Evolutionary conservation across 78 protist genomes (phyloP).

Genomic region (Dictyostelium firmibasis): DNA sequence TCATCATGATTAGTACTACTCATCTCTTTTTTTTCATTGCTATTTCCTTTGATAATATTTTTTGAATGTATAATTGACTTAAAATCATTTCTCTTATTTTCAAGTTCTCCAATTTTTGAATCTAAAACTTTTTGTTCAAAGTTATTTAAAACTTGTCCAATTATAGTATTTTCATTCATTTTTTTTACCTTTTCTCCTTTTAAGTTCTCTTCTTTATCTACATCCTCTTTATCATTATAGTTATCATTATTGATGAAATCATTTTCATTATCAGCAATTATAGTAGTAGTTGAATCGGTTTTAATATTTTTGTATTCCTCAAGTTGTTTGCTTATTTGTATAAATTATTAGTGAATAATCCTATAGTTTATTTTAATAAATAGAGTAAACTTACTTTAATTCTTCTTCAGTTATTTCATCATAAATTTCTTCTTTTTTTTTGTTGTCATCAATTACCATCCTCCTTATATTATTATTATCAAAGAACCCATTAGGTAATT

Average conservation of each 20-base stretch:
- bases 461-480: not conserved
- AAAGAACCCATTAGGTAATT: not conserved
- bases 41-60: not conserved
- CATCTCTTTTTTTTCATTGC: not conserved
- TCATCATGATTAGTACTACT: no score
- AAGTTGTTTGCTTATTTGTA: not conserved
- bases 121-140: not conserved
- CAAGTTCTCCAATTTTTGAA: not conserved
- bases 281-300: not conserved
- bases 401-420: slow-evolving; percentile 10
- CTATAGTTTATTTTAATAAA: not conserved
- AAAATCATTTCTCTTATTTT: not conserved
- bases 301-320: not conserved
- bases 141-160: not conserved
- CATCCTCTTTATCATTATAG: not conserved
- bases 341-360: not conserved
- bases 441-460: not conserved
- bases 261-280: not conserved
- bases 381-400: not conserved
- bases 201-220: not conserved
- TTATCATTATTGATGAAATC: not conserved
- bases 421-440: not conserved
- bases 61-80: not conserved
- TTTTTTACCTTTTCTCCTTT: not conserved
- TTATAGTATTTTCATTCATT: not conserved